phyloP scores from a whole-genome alignment of 2,329 filamentous ascomycete species.

The Cercospora brassicicola region DNA sequence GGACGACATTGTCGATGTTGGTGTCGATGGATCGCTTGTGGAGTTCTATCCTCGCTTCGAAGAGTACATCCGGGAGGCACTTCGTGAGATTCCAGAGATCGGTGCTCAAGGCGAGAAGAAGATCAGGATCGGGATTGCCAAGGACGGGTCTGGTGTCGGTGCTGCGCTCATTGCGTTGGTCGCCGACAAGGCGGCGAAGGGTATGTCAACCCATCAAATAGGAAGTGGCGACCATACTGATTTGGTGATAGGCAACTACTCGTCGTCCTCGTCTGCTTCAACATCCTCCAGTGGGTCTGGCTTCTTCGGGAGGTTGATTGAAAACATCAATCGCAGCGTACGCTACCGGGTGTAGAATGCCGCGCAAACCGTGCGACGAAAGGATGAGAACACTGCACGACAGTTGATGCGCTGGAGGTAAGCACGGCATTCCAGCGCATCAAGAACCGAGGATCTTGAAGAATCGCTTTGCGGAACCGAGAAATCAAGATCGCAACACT shows the following conservation, averaged over 20 bases:
- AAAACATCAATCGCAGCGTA: slow-evolving; percentile 27
- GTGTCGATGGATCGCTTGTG: slow-evolving; percentile 89
- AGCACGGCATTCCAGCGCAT: background rate
- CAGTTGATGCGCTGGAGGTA: background rate
- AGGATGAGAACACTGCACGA: background rate
- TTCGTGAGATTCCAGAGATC: slow-evolving; percentile 74
- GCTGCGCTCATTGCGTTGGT: slow-evolving; percentile 92
- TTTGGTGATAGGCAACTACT: background rate
- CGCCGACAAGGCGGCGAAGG: slow-evolving; percentile 60
- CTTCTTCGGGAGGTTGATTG: slow-evolving; percentile 24
- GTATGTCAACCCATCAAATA: slow-evolving; percentile 16
- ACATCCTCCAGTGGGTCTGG: slow-evolving; percentile 10
- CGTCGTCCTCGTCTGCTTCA: slow-evolving; percentile 9
- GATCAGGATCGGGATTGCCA: slow-evolving; percentile 92
- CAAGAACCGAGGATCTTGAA: background rate
- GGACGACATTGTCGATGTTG: slow-evolving; percentile 78
- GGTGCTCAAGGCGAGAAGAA: slow-evolving; percentile 76
- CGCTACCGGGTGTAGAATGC: slow-evolving; percentile 24
- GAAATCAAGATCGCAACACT: background rate
- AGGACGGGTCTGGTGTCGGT: slow-evolving; percentile 94
- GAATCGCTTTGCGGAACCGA: background rate
- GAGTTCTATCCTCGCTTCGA: slow-evolving; percentile 96
- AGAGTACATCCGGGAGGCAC: slow-evolving; percentile 79
- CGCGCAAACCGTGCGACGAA: background rate
- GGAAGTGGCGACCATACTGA: background rate